These are phyloP conservation scores for Microascus cirrosus DNA, from an alignment of 2,329 filamentous ascomycete species.

Conservation along the genomic window DNA sequence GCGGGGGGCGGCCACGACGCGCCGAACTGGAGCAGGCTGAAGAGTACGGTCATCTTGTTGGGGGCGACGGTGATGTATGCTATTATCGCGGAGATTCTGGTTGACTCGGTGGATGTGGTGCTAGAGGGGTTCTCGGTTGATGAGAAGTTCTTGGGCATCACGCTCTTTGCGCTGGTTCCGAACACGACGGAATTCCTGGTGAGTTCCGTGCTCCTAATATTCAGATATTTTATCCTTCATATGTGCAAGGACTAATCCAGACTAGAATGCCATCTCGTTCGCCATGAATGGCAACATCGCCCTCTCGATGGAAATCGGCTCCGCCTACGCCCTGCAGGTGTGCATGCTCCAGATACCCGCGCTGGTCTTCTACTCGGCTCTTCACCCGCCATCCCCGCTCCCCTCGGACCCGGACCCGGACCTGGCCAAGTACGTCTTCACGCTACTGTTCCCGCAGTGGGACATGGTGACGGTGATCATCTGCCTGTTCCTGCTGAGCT, in stretches of 20 bases:
- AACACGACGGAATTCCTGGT: conserved; percentile 97
- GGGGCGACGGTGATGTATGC: conserved; percentile 86
- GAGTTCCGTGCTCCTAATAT: conserved; percentile 23
- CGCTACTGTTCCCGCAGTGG: conserved; percentile 94
- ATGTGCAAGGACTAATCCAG: conserved; percentile 8
- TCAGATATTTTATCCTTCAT: neutral
- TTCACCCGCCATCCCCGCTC: conserved; percentile 41
- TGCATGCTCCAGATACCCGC: conserved; percentile 91
- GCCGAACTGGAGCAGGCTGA: conserved; percentile 92
- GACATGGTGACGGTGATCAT: conserved; percentile 96
- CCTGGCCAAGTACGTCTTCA: conserved; percentile 55
- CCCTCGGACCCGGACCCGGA: conserved; percentile 18
- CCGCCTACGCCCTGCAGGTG: conserved; percentile 91
- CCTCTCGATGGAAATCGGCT: conserved; percentile 97
- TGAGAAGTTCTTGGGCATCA: conserved; percentile 95
- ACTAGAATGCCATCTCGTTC: conserved; percentile 90
- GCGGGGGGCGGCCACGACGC: conserved; percentile 77
- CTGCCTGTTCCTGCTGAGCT: conserved; percentile 90
- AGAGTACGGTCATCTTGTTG: conserved; percentile 82
- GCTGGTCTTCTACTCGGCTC: conserved; percentile 79
- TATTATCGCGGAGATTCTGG: conserved; percentile 92
- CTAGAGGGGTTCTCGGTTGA: conserved; percentile 83
- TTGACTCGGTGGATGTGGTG: conserved; percentile 95
- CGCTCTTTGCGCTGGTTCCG: conserved; percentile 88
- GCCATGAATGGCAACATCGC: conserved; percentile 99